Conservation (phyloP, 495 filamentous ascomycete genomes). For the Pseudevernia furfuracea region DNA sequence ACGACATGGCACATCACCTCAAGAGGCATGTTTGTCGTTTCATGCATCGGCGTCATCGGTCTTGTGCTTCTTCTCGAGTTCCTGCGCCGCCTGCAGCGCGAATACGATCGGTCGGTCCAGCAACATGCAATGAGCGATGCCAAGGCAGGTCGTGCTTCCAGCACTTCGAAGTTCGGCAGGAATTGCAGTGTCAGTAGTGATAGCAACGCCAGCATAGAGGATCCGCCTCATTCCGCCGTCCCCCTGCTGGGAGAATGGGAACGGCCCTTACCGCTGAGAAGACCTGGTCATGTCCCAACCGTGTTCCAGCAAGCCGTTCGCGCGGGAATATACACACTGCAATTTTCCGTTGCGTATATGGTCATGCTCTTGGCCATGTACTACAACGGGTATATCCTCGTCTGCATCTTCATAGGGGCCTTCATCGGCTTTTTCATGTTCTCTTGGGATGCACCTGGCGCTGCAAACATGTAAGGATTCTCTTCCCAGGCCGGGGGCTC, state of each 20-base stretch:
- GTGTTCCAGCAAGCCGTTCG: slow-evolving; percentile 51
- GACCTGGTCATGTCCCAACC: neutral
- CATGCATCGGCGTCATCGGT: slow-evolving; percentile 60
- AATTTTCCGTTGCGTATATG: slow-evolving; percentile 65
- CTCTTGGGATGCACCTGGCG: slow-evolving; percentile 9
- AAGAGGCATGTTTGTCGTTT: slow-evolving; percentile 54
- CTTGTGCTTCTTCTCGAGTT: slow-evolving; percentile 58
- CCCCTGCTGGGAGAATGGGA: neutral
- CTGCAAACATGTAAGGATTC: neutral
- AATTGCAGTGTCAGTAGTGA: neutral
- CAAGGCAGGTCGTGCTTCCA: neutral
- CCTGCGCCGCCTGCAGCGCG: slow-evolving; percentile 49
- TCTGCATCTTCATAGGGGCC: slow-evolving; percentile 16
- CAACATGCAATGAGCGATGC: neutral
- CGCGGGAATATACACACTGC: slow-evolving; percentile 53
- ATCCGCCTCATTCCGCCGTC: slow-evolving; percentile 7
- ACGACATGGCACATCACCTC: slow-evolving; percentile 57
- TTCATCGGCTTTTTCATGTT: slow-evolving; percentile 19
- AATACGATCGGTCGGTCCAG: slow-evolving; percentile 46
- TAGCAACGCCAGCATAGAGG: neutral
- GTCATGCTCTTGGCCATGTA: slow-evolving; percentile 65
- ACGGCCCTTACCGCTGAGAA: neutral
- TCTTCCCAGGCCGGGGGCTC: neutral
- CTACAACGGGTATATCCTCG: slow-evolving; percentile 44
- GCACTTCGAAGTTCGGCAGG: neutral